These are phyloP conservation scores for Scenedesmus sp. DNA, from an alignment of 163 green algal species.

Conservation along the genomic window DNA sequence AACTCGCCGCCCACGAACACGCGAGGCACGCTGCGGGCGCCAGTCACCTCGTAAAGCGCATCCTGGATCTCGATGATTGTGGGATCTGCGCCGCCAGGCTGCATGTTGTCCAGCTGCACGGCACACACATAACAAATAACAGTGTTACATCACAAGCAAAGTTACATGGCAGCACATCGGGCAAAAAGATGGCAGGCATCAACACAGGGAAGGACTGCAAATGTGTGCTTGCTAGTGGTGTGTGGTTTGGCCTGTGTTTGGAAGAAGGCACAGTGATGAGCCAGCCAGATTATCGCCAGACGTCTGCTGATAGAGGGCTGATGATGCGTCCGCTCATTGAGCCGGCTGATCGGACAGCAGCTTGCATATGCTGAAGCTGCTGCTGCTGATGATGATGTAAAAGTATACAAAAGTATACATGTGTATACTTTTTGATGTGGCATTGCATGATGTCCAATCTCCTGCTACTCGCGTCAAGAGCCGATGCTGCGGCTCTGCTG, in stretches of 20 bases:
- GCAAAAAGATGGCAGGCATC: not conserved
- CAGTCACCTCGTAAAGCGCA: slow-evolving; percentile 65
- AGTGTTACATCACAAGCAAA: not conserved
- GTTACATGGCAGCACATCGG: not conserved
- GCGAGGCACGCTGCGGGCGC: slow-evolving; percentile 68
- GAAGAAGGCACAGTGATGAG: too few relatives aligned
- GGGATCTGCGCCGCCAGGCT: not conserved
- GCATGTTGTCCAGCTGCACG: slow-evolving; percentile 61
- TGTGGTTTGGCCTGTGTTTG: not conserved
- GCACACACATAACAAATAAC: not conserved
- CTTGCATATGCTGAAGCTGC: not conserved
- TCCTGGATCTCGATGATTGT: slow-evolving; percentile 59
- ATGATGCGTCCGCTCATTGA: not conserved
- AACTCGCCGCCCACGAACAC: slow-evolving; percentile 79
- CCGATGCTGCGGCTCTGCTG: not conserved
- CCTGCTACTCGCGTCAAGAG: not conserved
- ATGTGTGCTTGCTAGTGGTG: not conserved
- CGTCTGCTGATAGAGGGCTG: too few relatives aligned
- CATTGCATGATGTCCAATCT: not conserved
- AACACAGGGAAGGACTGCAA: not conserved
- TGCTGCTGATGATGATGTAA: not conserved
- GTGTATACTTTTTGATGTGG: not conserved
- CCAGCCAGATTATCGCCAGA: too few relatives aligned
- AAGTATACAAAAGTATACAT: too few relatives aligned
- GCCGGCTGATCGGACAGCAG: not conserved